These are phyloP conservation scores for sunflower (Helianthus annuus) DNA, from an alignment of 129 eudicot species.

Conservation along the genomic window DNA sequence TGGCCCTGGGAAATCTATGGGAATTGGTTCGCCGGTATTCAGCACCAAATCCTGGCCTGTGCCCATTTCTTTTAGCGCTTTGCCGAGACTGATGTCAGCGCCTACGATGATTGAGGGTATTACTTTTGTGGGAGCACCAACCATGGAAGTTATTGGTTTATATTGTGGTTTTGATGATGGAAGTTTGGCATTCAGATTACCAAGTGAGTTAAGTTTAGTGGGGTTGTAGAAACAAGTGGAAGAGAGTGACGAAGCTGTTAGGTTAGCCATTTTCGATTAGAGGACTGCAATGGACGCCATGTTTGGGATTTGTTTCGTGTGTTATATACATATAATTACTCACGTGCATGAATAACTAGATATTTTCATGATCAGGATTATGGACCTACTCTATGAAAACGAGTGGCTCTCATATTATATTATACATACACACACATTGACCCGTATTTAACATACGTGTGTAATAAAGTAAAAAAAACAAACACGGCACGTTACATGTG, in stretches of 20 bases:
- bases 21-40: constrained; percentile 81
- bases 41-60: constrained; percentile 68
- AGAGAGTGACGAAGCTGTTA: constrained; percentile 6
- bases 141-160: constrained; percentile 34
- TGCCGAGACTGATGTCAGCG: constrained; percentile 80
- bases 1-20: constrained; percentile 82
- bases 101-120: constrained; percentile 85
- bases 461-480: no score
- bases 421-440: no score
- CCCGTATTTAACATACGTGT: no score
- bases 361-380: no score
- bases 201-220: constrained; percentile 47
- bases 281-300: constrained; percentile 22
- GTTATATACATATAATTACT: no score
- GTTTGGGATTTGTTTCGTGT: neutral
- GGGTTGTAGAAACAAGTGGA: constrained; percentile 24
- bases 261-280: constrained; percentile 38
- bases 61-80: constrained; percentile 80
- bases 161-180: constrained; percentile 22
- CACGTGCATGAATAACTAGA: no score
- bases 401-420: no score
- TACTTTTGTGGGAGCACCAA: constrained; percentile 49
- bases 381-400: no score
- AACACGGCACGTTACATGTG: no score
- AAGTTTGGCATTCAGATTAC: constrained; percentile 17